These are phyloP conservation scores for Plectosphaerella cucumerina DNA, from an alignment of 2,329 filamentous ascomycete species.

Conservation along the genomic window DNA sequence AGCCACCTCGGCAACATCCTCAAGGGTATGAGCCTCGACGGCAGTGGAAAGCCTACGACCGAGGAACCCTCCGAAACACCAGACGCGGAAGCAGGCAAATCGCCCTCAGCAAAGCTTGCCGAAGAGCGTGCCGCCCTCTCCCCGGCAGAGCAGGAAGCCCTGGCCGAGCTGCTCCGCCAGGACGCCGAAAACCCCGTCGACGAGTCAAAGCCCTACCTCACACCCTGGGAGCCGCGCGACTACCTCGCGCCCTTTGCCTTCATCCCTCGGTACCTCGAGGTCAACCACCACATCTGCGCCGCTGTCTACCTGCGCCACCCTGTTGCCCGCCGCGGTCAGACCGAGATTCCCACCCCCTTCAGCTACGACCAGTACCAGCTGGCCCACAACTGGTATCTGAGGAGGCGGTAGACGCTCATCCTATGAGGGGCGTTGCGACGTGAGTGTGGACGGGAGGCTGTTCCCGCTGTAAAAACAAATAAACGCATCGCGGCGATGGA, in stretches of 20 bases:
- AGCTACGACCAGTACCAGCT: slow-evolving; percentile 65
- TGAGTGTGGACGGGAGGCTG: too few species aligned
- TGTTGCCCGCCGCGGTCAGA: slow-evolving; percentile 74
- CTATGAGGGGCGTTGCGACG: slow-evolving; percentile 9
- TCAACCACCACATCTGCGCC: slow-evolving; percentile 94
- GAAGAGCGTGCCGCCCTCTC: slow-evolving; percentile 25
- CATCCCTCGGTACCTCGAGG: slow-evolving; percentile 91
- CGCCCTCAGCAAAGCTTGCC: slow-evolving; percentile 5
- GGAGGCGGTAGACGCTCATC: slow-evolving; percentile 58
- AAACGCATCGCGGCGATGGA: too few species aligned
- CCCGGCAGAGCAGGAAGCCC: slow-evolving; percentile 46
- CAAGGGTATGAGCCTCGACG: slow-evolving; percentile 35
- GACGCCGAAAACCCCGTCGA: slow-evolving; percentile 76
- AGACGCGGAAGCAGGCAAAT: background rate
- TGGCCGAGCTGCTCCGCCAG: slow-evolving; percentile 54
- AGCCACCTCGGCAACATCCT: slow-evolving; percentile 50
- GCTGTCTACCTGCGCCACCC: slow-evolving; percentile 94
- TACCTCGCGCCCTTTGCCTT: slow-evolving; percentile 94
- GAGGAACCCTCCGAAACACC: slow-evolving; percentile 4
- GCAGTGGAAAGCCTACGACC: slow-evolving; percentile 17
- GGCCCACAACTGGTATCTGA: slow-evolving; percentile 92
- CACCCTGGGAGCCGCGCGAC: slow-evolving; percentile 81
- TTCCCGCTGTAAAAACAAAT: too few species aligned
- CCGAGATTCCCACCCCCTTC: slow-evolving; percentile 85
- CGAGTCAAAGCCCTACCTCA: slow-evolving; percentile 75